A percentile compares a stretch with the other conserved stretches of the same genome.
Conservation (phyloP, 495 filamentous ascomycete genomes). For the Parmelia sp. region DNA sequence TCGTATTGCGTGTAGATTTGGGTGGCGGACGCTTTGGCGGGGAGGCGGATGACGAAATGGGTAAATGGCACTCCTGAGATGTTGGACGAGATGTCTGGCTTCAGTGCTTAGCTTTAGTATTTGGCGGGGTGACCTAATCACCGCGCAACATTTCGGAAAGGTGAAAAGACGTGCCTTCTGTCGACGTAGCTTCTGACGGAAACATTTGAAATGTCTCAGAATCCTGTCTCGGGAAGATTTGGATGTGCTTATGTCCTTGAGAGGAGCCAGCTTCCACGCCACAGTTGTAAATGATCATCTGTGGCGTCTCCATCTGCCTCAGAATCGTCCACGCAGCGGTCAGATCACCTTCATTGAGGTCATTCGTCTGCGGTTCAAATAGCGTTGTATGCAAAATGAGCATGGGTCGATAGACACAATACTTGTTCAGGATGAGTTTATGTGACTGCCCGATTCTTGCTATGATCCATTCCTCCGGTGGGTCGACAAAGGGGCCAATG, state of each 20-base stretch:
- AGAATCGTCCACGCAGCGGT: slow-evolving; percentile 28
- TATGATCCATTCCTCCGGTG: slow-evolving; percentile 21
- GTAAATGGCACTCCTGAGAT: slow-evolving; percentile 22
- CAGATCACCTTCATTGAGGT: slow-evolving; percentile 28
- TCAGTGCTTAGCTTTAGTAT: not conserved
- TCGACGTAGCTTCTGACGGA: slow-evolving; percentile 11
- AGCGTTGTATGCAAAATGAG: slow-evolving; percentile 22
- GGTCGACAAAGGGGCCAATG: slow-evolving; percentile 22
- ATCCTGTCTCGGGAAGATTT: slow-evolving; percentile 24
- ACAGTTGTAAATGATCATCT: slow-evolving; percentile 29
- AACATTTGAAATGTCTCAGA: slow-evolving; percentile 14
- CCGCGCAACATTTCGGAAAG: not conserved
- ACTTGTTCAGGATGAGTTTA: slow-evolving; percentile 25
- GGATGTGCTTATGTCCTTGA: slow-evolving; percentile 29
- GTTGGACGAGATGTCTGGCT: slow-evolving; percentile 6
- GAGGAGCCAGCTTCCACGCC: slow-evolving; percentile 28
- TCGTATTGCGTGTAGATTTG: slow-evolving; percentile 15
- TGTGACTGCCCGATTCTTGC: slow-evolving; percentile 19
- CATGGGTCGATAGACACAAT: slow-evolving; percentile 24
- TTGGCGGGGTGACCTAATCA: not conserved
- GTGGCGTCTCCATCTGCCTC: slow-evolving; percentile 17
- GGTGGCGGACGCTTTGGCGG: not conserved
- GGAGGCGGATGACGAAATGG: slow-evolving; percentile 20
- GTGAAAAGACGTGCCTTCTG: slow-evolving; percentile 1
- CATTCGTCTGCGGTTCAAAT: slow-evolving; percentile 29